Evolutionary conservation across 2,329 filamentous ascomycete genomes (phyloP), one percentile per base, ranked within the genome.

Genomic region (Tothia fuscella): DNA sequence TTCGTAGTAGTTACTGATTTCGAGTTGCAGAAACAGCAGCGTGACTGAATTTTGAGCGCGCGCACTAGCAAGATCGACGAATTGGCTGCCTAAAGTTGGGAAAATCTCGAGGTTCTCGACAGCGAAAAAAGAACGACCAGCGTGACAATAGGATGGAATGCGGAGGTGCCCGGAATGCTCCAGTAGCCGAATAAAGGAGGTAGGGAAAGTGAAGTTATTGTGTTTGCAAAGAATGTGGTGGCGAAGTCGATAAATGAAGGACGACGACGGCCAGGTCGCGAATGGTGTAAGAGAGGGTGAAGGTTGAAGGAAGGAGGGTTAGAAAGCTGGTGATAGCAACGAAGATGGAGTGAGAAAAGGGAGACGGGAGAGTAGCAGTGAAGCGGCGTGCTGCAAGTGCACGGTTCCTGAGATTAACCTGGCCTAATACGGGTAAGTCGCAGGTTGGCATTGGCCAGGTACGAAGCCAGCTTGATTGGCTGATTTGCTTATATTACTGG

Each of bases 191-290:
- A 12, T 16, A 21, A 16, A 5, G 19, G 10, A 6, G 21, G 22
- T 24, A 40, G 31, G 33, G 16, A 9, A 22, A 45, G 34, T 26
- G 42, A 32, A 26, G 34, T 24, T 16, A 24, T 35, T 20, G 34
- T n/a, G n/a, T n/a, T n/a, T n/a, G n/a, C n/a, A 44, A 26, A 7
- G 36, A 39, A 46, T 36, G 41, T 32, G 44, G 20, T 37, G 36
- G 32, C 17, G 39, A 34, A 30, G 47, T 43, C 44, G 43, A 44
- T 48, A 48, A 50, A 50, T 29, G 49, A 50, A 49, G 43, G 49
- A 43, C 48, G 47, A 46, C 48, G 44, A 49, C 49, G 42, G 38
- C 47, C 45, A 25, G 44, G 35, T 43, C 38, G 44, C n/a, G n/a
- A n/a, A n/a, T n/a, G n/a, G n/a, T n/a, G n/a, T n/a, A n/a, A n/a